A percentile compares a stretch with the other conserved stretches of the same genome.
Conservation (phyloP, 108 stramenopile species). For the Pseudonitzschia multistriata region DNA sequence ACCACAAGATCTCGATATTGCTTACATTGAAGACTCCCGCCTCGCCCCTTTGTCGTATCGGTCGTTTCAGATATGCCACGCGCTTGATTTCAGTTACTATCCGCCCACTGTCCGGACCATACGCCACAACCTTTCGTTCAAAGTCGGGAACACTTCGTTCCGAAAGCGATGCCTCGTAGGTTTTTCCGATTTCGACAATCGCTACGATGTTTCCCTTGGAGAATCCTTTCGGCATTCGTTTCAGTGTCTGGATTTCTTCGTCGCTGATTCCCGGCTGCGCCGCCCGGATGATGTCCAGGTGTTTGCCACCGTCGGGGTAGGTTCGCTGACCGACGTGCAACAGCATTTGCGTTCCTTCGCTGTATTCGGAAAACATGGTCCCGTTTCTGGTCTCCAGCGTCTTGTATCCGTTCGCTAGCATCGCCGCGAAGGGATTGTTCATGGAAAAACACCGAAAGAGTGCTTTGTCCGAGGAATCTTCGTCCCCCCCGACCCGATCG, state of each 20-base stretch:
- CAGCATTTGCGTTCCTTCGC: slow-evolving; percentile 66
- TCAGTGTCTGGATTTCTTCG: slow-evolving; percentile 52
- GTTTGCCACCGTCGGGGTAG: slow-evolving; percentile 75
- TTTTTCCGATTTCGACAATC: slow-evolving; percentile 69
- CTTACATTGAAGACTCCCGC: slow-evolving; percentile 54
- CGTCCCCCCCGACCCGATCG: not conserved
- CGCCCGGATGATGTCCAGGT: slow-evolving; percentile 64
- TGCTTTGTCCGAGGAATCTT: slow-evolving; percentile 31
- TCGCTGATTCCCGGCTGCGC: slow-evolving; percentile 42
- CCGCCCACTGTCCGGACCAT: slow-evolving; percentile 60
- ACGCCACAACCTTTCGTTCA: slow-evolving; percentile 61
- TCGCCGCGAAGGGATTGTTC: slow-evolving; percentile 79
- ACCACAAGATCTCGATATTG: slow-evolving; percentile 11
- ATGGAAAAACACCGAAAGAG: slow-evolving; percentile 61
- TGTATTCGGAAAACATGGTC: slow-evolving; percentile 72
- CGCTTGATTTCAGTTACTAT: slow-evolving; percentile 68
- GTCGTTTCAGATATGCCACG: slow-evolving; percentile 54
- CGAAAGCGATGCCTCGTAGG: slow-evolving; percentile 55
- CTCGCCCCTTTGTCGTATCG: slow-evolving; percentile 43
- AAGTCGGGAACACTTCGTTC: slow-evolving; percentile 59
- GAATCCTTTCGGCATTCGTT: slow-evolving; percentile 57
- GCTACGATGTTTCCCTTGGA: slow-evolving; percentile 64
- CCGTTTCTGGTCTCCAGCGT: slow-evolving; percentile 79
- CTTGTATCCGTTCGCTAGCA: slow-evolving; percentile 81
- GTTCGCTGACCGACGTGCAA: slow-evolving; percentile 75